Conservation (phyloP, 148 eudicot genomes). For the Rhododendron kiyosumense region DNA sequence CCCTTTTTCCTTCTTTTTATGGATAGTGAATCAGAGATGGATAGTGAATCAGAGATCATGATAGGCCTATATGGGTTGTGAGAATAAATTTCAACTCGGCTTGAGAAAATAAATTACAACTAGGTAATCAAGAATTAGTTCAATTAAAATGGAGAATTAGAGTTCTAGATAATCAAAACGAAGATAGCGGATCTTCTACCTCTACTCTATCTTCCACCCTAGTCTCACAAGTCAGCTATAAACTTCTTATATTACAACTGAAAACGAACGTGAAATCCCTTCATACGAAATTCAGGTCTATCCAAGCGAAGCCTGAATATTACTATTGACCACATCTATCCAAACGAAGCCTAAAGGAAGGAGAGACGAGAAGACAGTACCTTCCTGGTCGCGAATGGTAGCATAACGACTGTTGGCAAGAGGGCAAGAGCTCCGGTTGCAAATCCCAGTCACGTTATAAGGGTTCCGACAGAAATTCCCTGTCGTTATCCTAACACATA, state of each 20-base stretch:
- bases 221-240: background rate
- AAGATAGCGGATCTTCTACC: background rate
- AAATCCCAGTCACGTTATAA: conserved; percentile 84
- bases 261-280: background rate
- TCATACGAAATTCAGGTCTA: background rate
- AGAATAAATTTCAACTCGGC: background rate
- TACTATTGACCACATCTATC: no score
- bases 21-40: background rate
- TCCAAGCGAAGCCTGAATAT: background rate
- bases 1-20: background rate
- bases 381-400: conserved; percentile 84
- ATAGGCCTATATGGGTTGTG: background rate
- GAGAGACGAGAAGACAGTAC: conserved; percentile 23
- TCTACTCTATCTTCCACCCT: background rate
- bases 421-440: conserved; percentile 99
- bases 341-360: background rate
- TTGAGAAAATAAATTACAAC: background rate
- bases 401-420: conserved; percentile 93
- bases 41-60: background rate
- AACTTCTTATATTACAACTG: background rate
- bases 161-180: background rate
- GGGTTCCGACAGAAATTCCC: conserved; percentile 92
- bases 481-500: conserved; percentile 57
- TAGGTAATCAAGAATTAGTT: background rate
- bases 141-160: background rate